phyloP scores from a whole-genome alignment of 768 basidiomycete species.

The Russula emetica region DNA sequence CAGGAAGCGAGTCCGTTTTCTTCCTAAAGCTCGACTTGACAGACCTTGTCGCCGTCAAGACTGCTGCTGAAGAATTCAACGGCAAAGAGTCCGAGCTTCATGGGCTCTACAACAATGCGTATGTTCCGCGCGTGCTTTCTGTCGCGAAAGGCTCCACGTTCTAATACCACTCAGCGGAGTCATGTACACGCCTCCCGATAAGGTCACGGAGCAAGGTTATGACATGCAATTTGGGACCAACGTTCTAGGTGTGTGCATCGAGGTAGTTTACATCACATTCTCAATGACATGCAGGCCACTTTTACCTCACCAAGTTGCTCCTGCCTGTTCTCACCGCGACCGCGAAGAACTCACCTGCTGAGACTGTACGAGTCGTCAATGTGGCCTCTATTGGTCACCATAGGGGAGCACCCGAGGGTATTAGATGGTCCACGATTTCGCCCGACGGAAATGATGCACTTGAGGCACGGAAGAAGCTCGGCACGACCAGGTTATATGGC shows the following conservation, averaged over 20 bases:
- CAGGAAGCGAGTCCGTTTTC: conserved; percentile 21
- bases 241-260: conserved; percentile 29
- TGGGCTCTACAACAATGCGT: conserved; percentile 38
- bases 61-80: conserved; percentile 38
- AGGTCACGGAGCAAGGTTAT: conserved; percentile 34
- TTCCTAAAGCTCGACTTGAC: conserved; percentile 40
- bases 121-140: background rate
- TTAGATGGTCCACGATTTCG: conserved; percentile 20
- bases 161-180: conserved; percentile 32
- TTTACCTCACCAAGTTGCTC: conserved; percentile 34
- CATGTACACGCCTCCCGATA: conserved; percentile 34
- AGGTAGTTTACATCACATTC: background rate
- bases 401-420: conserved; percentile 30
- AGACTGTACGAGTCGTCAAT: conserved; percentile 33
- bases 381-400: conserved; percentile 31
- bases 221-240: conserved; percentile 39
- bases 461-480: conserved; percentile 16
- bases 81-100: conserved; percentile 31
- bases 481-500: conserved; percentile 20
- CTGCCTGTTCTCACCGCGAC: conserved; percentile 34
- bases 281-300: conserved; percentile 32
- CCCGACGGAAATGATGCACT: conserved; percentile 3
- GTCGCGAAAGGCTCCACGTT: too few species aligned
- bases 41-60: conserved; percentile 35
- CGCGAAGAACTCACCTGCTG: conserved; percentile 31